Percentiles rank a stretch among this genome's conserved stretches.
phyloP scores from a whole-genome alignment of 257 asterid genomes.

The Eucommia ulmoides region DNA sequence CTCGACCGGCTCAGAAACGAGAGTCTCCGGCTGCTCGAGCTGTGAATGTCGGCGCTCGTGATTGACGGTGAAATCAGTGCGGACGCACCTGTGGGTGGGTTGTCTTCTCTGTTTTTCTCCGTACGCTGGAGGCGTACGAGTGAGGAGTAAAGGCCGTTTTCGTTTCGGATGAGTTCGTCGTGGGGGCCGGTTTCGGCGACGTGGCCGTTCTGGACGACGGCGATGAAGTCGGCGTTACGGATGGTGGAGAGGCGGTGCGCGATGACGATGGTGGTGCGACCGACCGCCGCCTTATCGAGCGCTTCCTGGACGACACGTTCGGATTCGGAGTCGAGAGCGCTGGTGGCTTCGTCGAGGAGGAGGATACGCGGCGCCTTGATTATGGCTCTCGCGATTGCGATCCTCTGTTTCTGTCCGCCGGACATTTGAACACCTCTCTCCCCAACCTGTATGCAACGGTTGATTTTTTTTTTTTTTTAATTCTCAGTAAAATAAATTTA shows the following conservation, averaged over 20 bases:
- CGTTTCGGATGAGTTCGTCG: constrained; percentile 30
- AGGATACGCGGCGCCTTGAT: constrained; percentile 74
- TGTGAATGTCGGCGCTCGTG: constrained; percentile 16
- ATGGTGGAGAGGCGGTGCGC: constrained; percentile 96
- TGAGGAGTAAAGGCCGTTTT: constrained; percentile 39
- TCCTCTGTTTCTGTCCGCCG: constrained; percentile 96
- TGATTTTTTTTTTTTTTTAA: background rate
- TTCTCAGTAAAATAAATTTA: background rate
- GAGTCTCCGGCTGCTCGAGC: constrained; percentile 39
- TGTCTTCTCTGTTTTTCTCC: constrained; percentile 15
- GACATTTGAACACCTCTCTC: constrained; percentile 93
- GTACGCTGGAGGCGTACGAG: constrained; percentile 64
- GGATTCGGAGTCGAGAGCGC: constrained; percentile 85
- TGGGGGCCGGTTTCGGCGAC: constrained; percentile 67
- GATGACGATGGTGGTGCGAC: constrained; percentile 71
- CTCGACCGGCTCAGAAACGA: constrained; percentile 47
- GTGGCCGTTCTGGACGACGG: constrained; percentile 57
- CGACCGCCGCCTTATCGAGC: constrained; percentile 68
- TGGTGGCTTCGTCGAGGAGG: constrained; percentile 89
- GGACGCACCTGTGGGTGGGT: constrained; percentile 2
- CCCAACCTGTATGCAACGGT: constrained; percentile 57
- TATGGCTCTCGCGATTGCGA: constrained; percentile 87
- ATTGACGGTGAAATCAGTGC: constrained; percentile 11
- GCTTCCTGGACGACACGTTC: constrained; percentile 80
- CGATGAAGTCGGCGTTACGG: constrained; percentile 65